These are phyloP conservation scores for Flaveria trinervia DNA, from an alignment of 129 eudicot species.

Conservation along the genomic window DNA sequence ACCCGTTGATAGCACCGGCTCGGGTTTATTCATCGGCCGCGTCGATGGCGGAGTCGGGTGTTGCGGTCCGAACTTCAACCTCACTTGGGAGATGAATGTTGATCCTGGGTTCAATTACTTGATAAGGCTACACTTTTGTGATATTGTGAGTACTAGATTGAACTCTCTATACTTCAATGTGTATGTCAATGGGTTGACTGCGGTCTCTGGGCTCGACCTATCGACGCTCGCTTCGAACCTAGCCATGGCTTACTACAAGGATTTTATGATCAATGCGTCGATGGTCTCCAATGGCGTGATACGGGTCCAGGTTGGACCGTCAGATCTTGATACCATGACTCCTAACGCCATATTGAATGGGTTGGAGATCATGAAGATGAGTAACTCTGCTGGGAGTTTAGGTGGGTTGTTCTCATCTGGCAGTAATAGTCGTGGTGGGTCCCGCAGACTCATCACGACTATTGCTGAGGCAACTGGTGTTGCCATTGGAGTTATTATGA, in stretches of 20 bases:
- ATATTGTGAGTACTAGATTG: conserved; percentile 65
- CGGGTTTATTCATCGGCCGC: conserved; percentile 73
- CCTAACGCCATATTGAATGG: conserved; percentile 92
- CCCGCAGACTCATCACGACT: conserved; percentile 33
- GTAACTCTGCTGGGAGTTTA: conserved; percentile 66
- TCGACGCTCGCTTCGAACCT: conserved; percentile 68
- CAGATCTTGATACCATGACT: conserved; percentile 34
- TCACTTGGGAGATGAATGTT: conserved; percentile 78
- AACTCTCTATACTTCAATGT: conserved; percentile 84
- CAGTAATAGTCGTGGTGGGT: conserved; percentile 21
- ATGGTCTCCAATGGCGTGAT: conserved; percentile 55
- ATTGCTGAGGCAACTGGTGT: conserved; percentile 49
- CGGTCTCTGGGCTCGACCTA: conserved; percentile 69
- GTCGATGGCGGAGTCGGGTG: conserved; percentile 77
- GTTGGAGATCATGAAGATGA: conserved; percentile 90
- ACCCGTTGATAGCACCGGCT: conserved; percentile 71
- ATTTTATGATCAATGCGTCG: conserved; percentile 69
- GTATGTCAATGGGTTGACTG: conserved; percentile 59
- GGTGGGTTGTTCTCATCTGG: conserved; percentile 80
- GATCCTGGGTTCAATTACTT: conserved; percentile 74
- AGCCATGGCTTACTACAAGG: conserved; percentile 71
- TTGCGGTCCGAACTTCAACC: conserved; percentile 60
- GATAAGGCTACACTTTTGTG: conserved; percentile 85
- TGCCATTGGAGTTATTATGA: conserved; percentile 47
- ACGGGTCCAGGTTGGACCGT: conserved; percentile 76